Base-by-base conservation (phyloP, 2,329 filamentous ascomycete genomes). In the Claviceps purpurea region DNA sequence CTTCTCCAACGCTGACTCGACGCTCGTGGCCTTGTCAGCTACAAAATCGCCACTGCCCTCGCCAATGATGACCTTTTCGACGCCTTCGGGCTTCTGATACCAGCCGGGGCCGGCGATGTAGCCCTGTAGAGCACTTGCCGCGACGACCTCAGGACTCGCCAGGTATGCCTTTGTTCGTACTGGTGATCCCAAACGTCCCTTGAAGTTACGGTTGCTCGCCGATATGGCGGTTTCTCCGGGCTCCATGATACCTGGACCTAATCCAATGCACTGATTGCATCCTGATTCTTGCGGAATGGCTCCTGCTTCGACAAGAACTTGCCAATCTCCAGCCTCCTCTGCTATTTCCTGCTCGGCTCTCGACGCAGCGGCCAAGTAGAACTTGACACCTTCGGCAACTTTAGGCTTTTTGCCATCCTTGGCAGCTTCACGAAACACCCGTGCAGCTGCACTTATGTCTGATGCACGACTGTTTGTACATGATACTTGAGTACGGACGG, bases 191-290 rank as follows among this genome's bases (percentile, higher is more conserved):
- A 52, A 34, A 10, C 50, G 0, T 2, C 89, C 90, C 68, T 90
- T 89, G 74, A 90, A 96, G 67, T 95, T 95, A 11, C 90, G 76
- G 72, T 96, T 96, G 72, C 96, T 96, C 50, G 76, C 89, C 87
- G 55, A 77, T 83, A 59, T 96, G 90, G 22, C 89, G 89, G 10
- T 82, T 69, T 96, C 89, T n/a, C 87, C 88, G 2, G 79, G 76
- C 65, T 96, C 84, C 1, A 95, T 76, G 0, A 95, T 73, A 40
- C 90, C 90, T 0, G 76, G 50, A 8, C 85, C 88, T 0, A 95
- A 76, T 7, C 90, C 90, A 56, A 97, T 96, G 62, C 91, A 96
- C 87, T 75, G 30, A 83, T 74, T 0, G 87, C 90, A 47, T 16
- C 45, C 45, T 22, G 45, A 47, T 38, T 47, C 45, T 38, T 47